Percentiles rank a stretch among this genome's conserved stretches.
Conservation (phyloP, 371 early-diverging fungal species). For the Rhizopus stolonifer region DNA sequence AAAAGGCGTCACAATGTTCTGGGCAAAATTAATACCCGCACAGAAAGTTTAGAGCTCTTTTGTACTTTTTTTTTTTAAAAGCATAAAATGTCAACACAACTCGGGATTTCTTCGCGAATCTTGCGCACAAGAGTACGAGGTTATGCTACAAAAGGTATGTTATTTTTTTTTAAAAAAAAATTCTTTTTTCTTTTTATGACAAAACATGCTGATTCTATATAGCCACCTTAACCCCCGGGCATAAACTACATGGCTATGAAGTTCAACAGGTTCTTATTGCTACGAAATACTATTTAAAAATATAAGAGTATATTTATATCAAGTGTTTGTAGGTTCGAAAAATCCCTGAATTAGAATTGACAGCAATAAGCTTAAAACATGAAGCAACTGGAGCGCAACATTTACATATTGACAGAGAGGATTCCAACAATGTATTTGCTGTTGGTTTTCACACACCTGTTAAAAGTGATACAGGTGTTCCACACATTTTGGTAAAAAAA, state of each 20-base stretch:
- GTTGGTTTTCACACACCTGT: slow-evolving; percentile 91
- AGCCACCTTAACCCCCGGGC: slow-evolving; percentile 32
- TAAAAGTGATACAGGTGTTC: slow-evolving; percentile 81
- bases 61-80: too few relatives aligned
- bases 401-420: slow-evolving; percentile 84
- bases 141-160: slow-evolving; percentile 16
- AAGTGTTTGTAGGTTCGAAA: slow-evolving; percentile 30
- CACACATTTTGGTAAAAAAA: slow-evolving; percentile 79
- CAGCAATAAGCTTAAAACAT: slow-evolving; percentile 70
- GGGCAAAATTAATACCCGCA: too few relatives aligned
- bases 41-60: too few relatives aligned
- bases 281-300: neutral
- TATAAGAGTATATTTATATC: neutral
- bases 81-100: slow-evolving; percentile 17
- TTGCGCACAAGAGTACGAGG: slow-evolving; percentile 8
- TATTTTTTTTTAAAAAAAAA: neutral
- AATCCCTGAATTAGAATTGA: slow-evolving; percentile 69
- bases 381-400: slow-evolving; percentile 83
- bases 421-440: slow-evolving; percentile 88
- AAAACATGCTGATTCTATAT: neutral
- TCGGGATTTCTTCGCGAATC: slow-evolving; percentile 12
- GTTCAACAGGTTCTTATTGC: slow-evolving; percentile 18
- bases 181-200: neutral
- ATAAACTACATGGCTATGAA: slow-evolving; percentile 29
- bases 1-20: too few relatives aligned